A percentile compares a stretch with the other conserved stretches of the same genome.
phyloP scores from a whole-genome alignment of 768 basidiomycete genomes.

The Neoboletus subvelutipes region DNA sequence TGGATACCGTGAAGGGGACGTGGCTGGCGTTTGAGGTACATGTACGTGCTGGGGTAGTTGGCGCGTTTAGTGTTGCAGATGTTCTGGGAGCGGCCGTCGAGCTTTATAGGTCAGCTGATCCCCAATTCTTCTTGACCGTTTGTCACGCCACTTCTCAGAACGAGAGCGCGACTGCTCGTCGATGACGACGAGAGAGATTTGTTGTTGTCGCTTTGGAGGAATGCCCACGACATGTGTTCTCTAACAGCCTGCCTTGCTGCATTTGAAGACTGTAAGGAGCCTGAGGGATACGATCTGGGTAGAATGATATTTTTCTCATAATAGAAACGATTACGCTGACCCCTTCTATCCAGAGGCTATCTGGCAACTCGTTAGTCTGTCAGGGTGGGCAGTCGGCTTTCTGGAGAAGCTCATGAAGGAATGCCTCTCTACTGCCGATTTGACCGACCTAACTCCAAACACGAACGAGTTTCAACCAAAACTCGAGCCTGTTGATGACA shows the following conservation, averaged over 20 bases:
- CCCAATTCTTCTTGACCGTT: neutral
- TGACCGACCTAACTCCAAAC: constrained; percentile 13
- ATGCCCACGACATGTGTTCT: constrained; percentile 68
- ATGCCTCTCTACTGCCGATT: constrained; percentile 39
- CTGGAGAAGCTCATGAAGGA: constrained; percentile 61
- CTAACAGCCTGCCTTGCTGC: constrained; percentile 57
- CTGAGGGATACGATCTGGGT: constrained; percentile 65
- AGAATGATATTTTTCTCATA: neutral
- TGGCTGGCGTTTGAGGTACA: constrained; percentile 46
- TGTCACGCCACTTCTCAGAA: constrained; percentile 26
- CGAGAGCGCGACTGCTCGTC: constrained; percentile 28
- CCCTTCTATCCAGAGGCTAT: constrained; percentile 49
- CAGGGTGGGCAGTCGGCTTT: constrained; percentile 60
- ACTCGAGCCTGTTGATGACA: constrained; percentile 30
- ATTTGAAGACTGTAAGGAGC: constrained; percentile 66
- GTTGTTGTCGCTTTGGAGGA: constrained; percentile 51
- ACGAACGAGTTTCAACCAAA: constrained; percentile 18
- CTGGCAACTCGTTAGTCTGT: constrained; percentile 70
- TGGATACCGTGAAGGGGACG: constrained; percentile 47
- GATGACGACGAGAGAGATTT: constrained; percentile 39
- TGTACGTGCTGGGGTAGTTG: constrained; percentile 38
- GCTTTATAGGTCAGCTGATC: constrained; percentile 32
- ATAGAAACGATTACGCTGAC: constrained; percentile 6
- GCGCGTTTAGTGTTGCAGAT: constrained; percentile 44
- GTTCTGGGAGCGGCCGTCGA: constrained; percentile 49